These are phyloP conservation scores for Ophiostoma novo-ulmi DNA, from an alignment of 2,329 filamentous ascomycete species.

Conservation along the genomic window DNA sequence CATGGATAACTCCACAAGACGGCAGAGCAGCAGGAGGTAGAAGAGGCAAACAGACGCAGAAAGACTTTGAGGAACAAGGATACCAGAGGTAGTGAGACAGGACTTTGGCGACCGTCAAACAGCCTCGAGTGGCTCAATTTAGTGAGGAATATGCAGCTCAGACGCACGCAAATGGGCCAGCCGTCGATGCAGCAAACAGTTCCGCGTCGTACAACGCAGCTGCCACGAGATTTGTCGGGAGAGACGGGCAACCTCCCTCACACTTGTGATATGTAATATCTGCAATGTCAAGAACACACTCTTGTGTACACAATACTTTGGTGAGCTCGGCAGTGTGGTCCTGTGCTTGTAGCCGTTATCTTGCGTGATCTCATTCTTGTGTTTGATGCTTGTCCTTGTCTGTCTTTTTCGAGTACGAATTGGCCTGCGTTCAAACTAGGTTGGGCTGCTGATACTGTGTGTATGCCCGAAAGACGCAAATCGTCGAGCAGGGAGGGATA, in stretches of 20 bases:
- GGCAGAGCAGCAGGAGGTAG: neutral
- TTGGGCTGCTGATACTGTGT: neutral
- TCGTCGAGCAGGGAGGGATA: neutral
- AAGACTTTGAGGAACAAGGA: neutral
- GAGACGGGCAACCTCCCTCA: neutral
- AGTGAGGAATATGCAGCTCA: neutral
- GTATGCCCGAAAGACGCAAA: neutral
- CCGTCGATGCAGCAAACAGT: constrained; percentile 17
- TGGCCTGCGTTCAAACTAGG: neutral
- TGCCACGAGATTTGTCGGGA: constrained; percentile 16
- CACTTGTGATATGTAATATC: constrained; percentile 11
- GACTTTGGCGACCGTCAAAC: neutral
- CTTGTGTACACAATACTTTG: neutral
- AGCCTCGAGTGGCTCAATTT: neutral
- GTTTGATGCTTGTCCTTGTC: neutral
- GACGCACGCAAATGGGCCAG: neutral
- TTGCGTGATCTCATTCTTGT: neutral
- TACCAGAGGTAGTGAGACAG: neutral
- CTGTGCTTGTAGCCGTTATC: neutral
- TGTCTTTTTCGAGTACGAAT: no score
- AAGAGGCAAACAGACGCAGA: neutral
- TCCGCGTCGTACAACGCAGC: constrained; percentile 21
- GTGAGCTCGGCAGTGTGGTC: neutral
- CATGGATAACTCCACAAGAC: neutral
- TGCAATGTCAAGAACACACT: neutral